Evolutionary conservation across 2,329 filamentous ascomycete genomes (phyloP).

Genomic region (Microcyclosporella mali): DNA sequence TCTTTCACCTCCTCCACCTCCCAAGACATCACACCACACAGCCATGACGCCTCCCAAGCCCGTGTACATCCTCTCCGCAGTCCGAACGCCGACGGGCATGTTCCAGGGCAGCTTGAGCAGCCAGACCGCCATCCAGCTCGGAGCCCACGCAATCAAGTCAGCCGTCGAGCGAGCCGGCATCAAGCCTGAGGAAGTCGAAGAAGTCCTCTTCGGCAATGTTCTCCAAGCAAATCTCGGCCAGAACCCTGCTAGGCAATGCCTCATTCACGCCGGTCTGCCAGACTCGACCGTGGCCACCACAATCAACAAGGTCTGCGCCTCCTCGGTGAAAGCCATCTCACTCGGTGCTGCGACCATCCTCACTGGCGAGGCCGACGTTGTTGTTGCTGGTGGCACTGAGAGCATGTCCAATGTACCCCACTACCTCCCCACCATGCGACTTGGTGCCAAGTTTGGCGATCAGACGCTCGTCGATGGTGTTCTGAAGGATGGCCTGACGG

Average conservation of each 20-base stretch:
- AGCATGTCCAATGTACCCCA: constrained; percentile 98
- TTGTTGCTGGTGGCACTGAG: constrained; percentile 91
- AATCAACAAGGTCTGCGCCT: constrained; percentile 98
- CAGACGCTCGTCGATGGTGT: constrained; percentile 84
- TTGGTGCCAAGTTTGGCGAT: constrained; percentile 89
- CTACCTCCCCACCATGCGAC: constrained; percentile 83
- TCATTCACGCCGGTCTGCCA: constrained; percentile 77
- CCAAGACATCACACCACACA: background rate
- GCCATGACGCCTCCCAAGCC: constrained; percentile 74
- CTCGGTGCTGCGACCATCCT: constrained; percentile 96
- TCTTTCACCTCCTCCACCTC: background rate
- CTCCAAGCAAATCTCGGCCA: constrained; percentile 93
- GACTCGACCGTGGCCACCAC: constrained; percentile 79
- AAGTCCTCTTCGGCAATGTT: constrained; percentile 98
- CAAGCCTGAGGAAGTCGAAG: constrained; percentile 83
- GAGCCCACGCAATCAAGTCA: constrained; percentile 74
- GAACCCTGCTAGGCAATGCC: constrained; percentile 91
- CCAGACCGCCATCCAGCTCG: constrained; percentile 78
- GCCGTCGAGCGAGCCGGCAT: constrained; percentile 83
- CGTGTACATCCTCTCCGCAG: constrained; percentile 89
- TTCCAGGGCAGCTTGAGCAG: constrained; percentile 91
- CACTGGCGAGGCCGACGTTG: constrained; percentile 84
- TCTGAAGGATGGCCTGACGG: constrained; percentile 87
- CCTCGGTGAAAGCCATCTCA: constrained; percentile 87
- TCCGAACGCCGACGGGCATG: constrained; percentile 73